Evolutionary conservation across 2,329 filamentous ascomycete genomes (phyloP).

Genomic region (Ceratocystis ficicola): DNA sequence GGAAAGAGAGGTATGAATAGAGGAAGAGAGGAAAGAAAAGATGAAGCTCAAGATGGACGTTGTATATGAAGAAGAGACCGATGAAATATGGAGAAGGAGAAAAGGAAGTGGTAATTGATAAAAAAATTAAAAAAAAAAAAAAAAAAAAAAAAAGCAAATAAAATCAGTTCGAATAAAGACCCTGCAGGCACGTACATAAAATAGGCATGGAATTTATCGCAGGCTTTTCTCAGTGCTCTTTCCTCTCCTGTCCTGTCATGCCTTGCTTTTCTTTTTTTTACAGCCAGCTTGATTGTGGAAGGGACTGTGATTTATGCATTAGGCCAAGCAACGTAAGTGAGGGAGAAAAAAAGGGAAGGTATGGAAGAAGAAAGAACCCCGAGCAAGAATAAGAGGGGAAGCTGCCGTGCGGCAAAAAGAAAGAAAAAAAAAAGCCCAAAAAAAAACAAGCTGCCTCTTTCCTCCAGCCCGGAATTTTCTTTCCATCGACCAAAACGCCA

Average conservation of each 20-base stretch:
- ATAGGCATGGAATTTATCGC: background rate
- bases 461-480: conserved; percentile 1
- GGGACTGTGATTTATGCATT: conserved; percentile 8
- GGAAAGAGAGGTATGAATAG: background rate
- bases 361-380: conserved; percentile 3
- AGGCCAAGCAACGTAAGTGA: background rate
- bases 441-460: background rate
- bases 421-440: background rate
- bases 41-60: background rate
- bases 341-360: background rate
- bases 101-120: background rate
- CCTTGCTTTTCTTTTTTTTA: background rate
- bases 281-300: background rate
- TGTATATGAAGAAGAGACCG: conserved; percentile 1
- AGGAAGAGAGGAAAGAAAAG: background rate
- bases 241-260: background rate
- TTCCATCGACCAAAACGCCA: background rate
- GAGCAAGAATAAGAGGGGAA: conserved; percentile 11
- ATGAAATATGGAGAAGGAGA: conserved; percentile 6
- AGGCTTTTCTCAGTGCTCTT: background rate
- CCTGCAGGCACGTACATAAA: background rate
- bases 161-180: background rate
- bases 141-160: conserved; percentile 13
- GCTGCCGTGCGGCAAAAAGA: background rate
- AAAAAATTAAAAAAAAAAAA: conserved; percentile 5